phyloP scores from a whole-genome alignment of 345 rosid genomes.

The Barbarea vulgaris region DNA sequence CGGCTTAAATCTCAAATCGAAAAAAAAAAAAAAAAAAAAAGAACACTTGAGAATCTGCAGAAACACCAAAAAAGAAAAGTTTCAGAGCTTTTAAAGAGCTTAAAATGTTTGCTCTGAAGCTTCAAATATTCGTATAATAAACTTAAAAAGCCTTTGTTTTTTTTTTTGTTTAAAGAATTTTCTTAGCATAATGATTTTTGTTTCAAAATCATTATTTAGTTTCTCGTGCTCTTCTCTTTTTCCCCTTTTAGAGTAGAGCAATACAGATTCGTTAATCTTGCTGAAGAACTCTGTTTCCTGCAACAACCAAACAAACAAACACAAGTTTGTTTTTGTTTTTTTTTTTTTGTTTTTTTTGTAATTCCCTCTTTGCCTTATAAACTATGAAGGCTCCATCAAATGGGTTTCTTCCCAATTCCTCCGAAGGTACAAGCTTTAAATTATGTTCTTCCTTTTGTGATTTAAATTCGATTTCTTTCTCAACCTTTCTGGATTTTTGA shows the following conservation, averaged over 20 bases:
- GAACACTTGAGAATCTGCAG: conserved; percentile 30
- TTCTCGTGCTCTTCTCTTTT: conserved; percentile 11
- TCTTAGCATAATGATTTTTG: conserved; percentile 9
- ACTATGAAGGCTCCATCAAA: conserved; percentile 46
- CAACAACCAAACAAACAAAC: neutral
- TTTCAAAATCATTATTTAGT: conserved; percentile 21
- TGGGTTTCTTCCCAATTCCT: conserved; percentile 41
- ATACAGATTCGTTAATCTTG: conserved; percentile 20
- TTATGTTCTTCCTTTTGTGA: neutral
- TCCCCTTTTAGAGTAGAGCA: conserved; percentile 26
- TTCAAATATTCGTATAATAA: neutral
- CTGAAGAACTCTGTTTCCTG: conserved; percentile 31
- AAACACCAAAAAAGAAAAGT: conserved; percentile 14
- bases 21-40: neutral
- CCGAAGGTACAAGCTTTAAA: conserved; percentile 31
- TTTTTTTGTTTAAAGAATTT: too few relatives aligned
- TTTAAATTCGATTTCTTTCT: neutral
- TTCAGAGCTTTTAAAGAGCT: conserved; percentile 34
- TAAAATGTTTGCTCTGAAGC: conserved; percentile 10
- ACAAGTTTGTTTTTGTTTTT: neutral
- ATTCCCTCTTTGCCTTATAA: neutral
- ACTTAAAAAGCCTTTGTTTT: neutral
- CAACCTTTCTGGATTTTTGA: conserved; percentile 28
- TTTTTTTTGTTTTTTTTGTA: neutral
- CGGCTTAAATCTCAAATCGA: conserved; percentile 26